Percentiles rank a stretch among this genome's conserved stretches.
phyloP scores from a whole-genome alignment of 2,329 filamentous ascomycete genomes.

The Aureobasidium namibiae region DNA sequence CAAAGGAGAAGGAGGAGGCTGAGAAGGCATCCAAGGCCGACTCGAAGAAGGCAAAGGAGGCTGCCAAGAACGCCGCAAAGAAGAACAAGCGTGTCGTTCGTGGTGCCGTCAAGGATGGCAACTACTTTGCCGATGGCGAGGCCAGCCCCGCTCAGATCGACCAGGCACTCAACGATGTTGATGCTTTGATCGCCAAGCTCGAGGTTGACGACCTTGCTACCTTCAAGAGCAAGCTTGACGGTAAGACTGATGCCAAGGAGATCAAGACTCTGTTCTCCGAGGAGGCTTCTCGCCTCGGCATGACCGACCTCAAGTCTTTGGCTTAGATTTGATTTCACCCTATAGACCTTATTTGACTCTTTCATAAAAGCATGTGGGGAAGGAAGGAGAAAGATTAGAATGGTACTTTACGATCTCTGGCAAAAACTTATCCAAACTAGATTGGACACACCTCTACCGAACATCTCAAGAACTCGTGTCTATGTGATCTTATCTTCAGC shows the following conservation, averaged over 20 bases:
- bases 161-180: constrained; percentile 73
- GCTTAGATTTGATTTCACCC: neutral
- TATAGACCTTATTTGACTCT: constrained; percentile 2
- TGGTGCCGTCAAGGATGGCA: constrained; percentile 89
- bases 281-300: constrained; percentile 70
- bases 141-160: constrained; percentile 77
- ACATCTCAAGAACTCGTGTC: no score
- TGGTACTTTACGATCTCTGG: constrained; percentile 6
- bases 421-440: no score
- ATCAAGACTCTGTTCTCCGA: constrained; percentile 77
- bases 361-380: neutral
- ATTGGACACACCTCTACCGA: no score
- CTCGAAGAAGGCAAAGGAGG: constrained; percentile 94
- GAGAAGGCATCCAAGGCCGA: constrained; percentile 79
- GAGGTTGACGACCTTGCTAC: constrained; percentile 84
- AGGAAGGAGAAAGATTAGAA: no score
- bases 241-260: constrained; percentile 67
- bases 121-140: constrained; percentile 73
- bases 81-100: constrained; percentile 99
- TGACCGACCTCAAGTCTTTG: constrained; percentile 61
- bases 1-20: constrained; percentile 75
- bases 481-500: no score
- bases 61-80: constrained; percentile 97
- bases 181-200: constrained; percentile 78
- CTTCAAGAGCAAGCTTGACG: constrained; percentile 71